Percentiles rank a stretch among this genome's conserved stretches.
Conservation (phyloP, 495 filamentous ascomycete species). For the Friedmanniomyces endolithicus region DNA sequence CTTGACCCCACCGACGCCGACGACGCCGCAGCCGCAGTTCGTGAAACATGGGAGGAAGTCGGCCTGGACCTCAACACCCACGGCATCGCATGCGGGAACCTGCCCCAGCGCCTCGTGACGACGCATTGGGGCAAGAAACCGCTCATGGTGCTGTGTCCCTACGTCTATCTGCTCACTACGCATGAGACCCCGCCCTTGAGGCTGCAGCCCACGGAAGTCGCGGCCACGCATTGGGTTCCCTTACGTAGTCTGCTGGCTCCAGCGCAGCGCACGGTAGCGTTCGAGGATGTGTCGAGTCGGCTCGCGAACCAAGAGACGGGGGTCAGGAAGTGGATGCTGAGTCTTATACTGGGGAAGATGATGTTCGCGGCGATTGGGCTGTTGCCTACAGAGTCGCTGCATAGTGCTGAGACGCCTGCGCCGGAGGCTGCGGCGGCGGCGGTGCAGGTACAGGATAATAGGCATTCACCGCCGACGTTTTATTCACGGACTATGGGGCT, state of each 20-base stretch:
- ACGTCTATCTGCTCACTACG: slow-evolving; percentile 53
- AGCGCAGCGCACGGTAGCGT: slow-evolving; percentile 47
- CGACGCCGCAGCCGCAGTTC: slow-evolving; percentile 52
- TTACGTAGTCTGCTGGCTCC: slow-evolving; percentile 52
- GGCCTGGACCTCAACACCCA: slow-evolving; percentile 49
- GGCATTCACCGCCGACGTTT: slow-evolving; percentile 1
- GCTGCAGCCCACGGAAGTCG: slow-evolving; percentile 62
- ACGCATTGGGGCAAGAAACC: slow-evolving; percentile 58
- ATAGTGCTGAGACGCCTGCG: slow-evolving; percentile 33
- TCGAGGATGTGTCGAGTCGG: slow-evolving; percentile 55
- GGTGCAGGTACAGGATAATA: slow-evolving; percentile 10
- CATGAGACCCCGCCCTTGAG: slow-evolving; percentile 45
- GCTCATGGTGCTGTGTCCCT: slow-evolving; percentile 74
- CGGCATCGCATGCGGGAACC: slow-evolving; percentile 50
- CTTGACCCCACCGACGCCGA: slow-evolving; percentile 55
- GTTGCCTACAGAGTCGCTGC: slow-evolving; percentile 47
- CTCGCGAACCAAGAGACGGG: slow-evolving; percentile 41
- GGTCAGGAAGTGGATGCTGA: slow-evolving; percentile 39
- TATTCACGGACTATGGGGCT: neutral
- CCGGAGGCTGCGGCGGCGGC: neutral
- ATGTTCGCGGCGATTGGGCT: slow-evolving; percentile 57
- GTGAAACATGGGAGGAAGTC: slow-evolving; percentile 63
- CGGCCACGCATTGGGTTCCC: slow-evolving; percentile 67
- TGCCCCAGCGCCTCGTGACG: slow-evolving; percentile 61
- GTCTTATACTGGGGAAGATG: slow-evolving; percentile 53